Evolutionary conservation across 768 basidiomycete species (phyloP), one percentile per base, ranked within the genome.

Genomic region (Suillus ampliporus): DNA sequence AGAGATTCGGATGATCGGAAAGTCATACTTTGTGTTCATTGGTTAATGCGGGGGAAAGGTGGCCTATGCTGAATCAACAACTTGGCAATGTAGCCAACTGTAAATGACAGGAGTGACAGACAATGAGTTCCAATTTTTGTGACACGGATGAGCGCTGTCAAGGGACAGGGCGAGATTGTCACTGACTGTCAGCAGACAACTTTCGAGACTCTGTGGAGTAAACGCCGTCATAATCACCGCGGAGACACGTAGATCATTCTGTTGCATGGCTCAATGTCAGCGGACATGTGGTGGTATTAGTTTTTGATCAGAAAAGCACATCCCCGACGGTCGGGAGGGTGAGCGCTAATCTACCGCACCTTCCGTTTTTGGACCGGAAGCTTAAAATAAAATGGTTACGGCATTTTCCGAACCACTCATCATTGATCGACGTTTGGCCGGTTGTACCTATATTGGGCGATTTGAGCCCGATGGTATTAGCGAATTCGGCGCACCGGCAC

Each of bases 401-500:
- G 58, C 58, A 59, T 21, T 17, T 34, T 34, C 52, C 59, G 54
- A 31, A 9, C 3, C 11, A 34, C 50, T 31, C 31, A 40, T 56
- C 15, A 60, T 58, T 38, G 61, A 61, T 58, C 56, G 61, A 61
- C 61, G 40, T 34, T 14, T 31, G 31, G 31, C 31, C 31, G 56
- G 23, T 15, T 7, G 53, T 17, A 40, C 37, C 34, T 3, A 0
- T 0, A 28, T 58, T 64, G 61, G 68, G 73, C 69, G 68, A 67
- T 62, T 31, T 38, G 46, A 57, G 21, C 50, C 65, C 64, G 21
- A 41, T 31, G 56, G 51, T 56, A 69, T 72, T 75, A 74, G 65
- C 57, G 69, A 68, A 56, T 53, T 64, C 70, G 74, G 70, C 66
- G 67, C 63, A 67, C 64, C 72, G 69, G 71, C 73, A 76, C 62